Evolutionary conservation across 257 asterid species (phyloP), one percentile per base, ranked within the genome.

Genomic region (Fraxinus pennsylvanica): DNA sequence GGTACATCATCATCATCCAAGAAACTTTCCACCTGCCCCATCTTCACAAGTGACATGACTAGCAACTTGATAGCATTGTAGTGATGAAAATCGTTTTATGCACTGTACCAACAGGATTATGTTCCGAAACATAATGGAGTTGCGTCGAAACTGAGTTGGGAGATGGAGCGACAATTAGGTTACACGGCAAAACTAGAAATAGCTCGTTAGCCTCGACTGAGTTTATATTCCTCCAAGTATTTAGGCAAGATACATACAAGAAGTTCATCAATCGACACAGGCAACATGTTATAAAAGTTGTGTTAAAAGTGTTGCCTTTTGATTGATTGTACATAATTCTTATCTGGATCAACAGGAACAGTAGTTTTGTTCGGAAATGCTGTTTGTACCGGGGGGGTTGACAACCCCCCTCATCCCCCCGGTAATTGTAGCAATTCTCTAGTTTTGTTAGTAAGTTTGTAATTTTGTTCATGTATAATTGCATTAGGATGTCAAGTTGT

Each of bases 141-240:
- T 59, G 88, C 89, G 0, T 80, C 92, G 5, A 94, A 89, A 76
- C 82, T 94, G 22, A 94, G 96, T 77, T 94, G 98, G 97, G 98
- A 94, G 85, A 90, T 85, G 88, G 98, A 94, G 84, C 97, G 91
- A 67, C 98, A 94, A 81, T 39, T 92, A 75, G 97, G 91, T 14
- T 91, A 89, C 79, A 78, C 83, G 32, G 73, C 89, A 65, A 91
- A 82, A 84, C 86, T 86, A 59, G 97, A 92, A 36, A 91, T 94
- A 81, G 91, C 97, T 68, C 97, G 96, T 87, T 92, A 91, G 92
- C 79, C 32, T 5, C 6, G 22, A 78, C 25, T 14, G 5, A 3
- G 39, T 4, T 50, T 41, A 38, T 63, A 19, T 63, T 76, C 19
- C 33, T 17, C 65, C 59, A 8, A 70, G 50, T 38, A 14, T 65